A percentile compares a stretch with the other conserved stretches of the same genome.
Evolutionary conservation across 1,139 yeast genomes (phyloP).

Genomic region (Suhomyces taliae): DNA sequence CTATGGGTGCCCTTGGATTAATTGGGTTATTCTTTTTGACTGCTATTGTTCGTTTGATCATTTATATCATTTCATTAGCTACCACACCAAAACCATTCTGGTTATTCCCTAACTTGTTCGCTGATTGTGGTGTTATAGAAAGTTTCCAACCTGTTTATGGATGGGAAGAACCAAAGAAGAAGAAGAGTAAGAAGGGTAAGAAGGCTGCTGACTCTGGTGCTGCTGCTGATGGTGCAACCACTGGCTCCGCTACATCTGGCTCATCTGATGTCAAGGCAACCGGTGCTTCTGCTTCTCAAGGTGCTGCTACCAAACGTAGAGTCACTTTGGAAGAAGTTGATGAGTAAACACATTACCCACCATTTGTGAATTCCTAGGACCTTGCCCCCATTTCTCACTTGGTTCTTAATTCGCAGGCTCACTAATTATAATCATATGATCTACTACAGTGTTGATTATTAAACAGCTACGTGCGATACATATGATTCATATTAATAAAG

Average conservation of each 20-base stretch:
- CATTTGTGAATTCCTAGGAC: too few relatives aligned
- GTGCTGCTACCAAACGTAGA: conserved; percentile 15
- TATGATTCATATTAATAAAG: neutral
- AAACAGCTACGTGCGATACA: too few relatives aligned
- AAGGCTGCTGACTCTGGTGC: conserved; percentile 5
- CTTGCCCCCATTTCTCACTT: neutral
- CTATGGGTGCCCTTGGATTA: conserved; percentile 73
- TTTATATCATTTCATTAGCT: conserved; percentile 64
- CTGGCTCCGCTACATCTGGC: neutral
- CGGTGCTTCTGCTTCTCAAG: conserved; percentile 14
- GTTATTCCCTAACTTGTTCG: conserved; percentile 95
- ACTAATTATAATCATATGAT: too few relatives aligned
- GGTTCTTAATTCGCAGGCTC: neutral
- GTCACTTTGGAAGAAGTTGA: conserved; percentile 49
- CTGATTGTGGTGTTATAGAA: conserved; percentile 90
- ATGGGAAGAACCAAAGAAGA: conserved; percentile 64
- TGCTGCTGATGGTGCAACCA: neutral
- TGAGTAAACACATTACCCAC: conserved; percentile 24
- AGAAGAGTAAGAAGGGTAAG: conserved; percentile 23
- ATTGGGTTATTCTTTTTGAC: conserved; percentile 73
- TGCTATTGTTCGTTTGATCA: conserved; percentile 75
- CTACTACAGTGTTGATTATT: too few relatives aligned
- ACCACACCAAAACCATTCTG: conserved; percentile 74
- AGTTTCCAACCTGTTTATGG: conserved; percentile 87
- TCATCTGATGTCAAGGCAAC: conserved; percentile 3